Conservation (phyloP, 2,329 filamentous ascomycete species). For the Cladorrhinum sp. region DNA sequence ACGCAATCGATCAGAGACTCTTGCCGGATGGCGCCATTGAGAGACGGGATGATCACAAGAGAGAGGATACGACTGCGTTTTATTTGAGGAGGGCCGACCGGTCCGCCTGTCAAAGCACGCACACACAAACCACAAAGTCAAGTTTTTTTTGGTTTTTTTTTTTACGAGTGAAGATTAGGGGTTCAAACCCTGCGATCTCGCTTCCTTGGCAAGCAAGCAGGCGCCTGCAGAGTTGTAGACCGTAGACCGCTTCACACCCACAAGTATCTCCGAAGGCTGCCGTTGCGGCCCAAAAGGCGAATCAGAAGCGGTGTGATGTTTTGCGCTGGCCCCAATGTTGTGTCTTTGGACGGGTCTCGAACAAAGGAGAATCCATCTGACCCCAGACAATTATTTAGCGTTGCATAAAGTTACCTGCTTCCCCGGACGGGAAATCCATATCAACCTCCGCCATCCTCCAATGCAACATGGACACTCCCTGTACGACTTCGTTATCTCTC, state of each 20-base stretch:
- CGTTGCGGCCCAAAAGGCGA: not conserved
- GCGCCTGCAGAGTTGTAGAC: no score
- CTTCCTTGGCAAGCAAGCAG: not conserved
- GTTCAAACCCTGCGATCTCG: constrained; percentile 1
- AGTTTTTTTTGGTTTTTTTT: no score
- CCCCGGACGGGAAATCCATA: not conserved
- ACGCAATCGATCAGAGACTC: constrained; percentile 13
- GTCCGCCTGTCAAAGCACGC: constrained; percentile 1
- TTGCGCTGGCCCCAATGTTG: not conserved
- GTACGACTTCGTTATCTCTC: constrained; percentile 4
- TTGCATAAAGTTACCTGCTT: not conserved
- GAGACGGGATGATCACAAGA: constrained; percentile 25
- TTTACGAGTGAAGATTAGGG: not conserved
- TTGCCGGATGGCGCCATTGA: constrained; percentile 27
- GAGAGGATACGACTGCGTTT: constrained; percentile 12
- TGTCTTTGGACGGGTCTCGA: constrained; percentile 6
- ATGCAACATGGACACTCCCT: constrained; percentile 3
- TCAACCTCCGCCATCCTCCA: not conserved
- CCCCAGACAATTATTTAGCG: constrained; percentile 5
- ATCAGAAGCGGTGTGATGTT: not conserved
- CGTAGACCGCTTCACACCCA: not conserved
- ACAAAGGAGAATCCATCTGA: constrained; percentile 1
- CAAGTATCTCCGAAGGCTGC: not conserved
- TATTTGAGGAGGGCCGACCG: constrained; percentile 6
- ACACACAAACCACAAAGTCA: not conserved